A percentile compares a stretch with the other conserved stretches of the same genome.
phyloP scores from a whole-genome alignment of 257 asterid species.

The Oldenlandia corymbosa region DNA sequence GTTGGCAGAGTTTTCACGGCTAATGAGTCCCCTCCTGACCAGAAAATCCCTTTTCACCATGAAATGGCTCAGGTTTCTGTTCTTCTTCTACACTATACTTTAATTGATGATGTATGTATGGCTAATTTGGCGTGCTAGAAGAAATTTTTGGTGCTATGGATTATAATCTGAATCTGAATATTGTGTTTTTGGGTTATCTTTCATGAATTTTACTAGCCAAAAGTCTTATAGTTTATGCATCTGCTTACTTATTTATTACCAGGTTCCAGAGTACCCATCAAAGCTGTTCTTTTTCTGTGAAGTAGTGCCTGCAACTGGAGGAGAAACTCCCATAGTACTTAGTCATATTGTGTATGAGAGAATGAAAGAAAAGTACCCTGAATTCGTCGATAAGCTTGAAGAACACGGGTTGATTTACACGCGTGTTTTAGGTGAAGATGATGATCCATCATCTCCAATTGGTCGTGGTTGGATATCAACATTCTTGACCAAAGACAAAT shows the following conservation, averaged over 20 bases:
- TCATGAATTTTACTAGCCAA: too few relatives aligned
- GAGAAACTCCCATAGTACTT: conserved; percentile 83
- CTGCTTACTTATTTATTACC: background rate
- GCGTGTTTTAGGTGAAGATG: conserved; percentile 71
- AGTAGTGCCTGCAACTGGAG: conserved; percentile 64
- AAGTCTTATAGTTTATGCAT: background rate
- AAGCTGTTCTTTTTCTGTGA: conserved; percentile 90
- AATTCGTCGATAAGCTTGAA: conserved; percentile 66
- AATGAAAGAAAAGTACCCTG: conserved; percentile 68
- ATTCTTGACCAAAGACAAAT: conserved; percentile 61
- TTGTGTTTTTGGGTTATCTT: too few relatives aligned
- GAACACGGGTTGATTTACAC: conserved; percentile 56
- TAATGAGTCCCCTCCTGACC: conserved; percentile 87
- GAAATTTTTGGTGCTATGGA: background rate
- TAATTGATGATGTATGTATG: background rate
- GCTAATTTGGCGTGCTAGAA: background rate
- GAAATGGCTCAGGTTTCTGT: conserved; percentile 71
- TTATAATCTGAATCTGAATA: too few relatives aligned
- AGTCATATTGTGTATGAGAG: conserved; percentile 67
- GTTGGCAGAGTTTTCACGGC: conserved; percentile 86
- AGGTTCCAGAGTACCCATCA: conserved; percentile 83
- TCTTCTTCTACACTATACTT: too few relatives aligned
- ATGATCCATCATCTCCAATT: conserved; percentile 78
- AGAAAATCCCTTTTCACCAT: conserved; percentile 75
- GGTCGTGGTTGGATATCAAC: conserved; percentile 96